Evolutionary conservation across 2,329 filamentous ascomycete genomes (phyloP), one percentile per base, ranked within the genome.

Genomic region (Geosmithia flava): DNA sequence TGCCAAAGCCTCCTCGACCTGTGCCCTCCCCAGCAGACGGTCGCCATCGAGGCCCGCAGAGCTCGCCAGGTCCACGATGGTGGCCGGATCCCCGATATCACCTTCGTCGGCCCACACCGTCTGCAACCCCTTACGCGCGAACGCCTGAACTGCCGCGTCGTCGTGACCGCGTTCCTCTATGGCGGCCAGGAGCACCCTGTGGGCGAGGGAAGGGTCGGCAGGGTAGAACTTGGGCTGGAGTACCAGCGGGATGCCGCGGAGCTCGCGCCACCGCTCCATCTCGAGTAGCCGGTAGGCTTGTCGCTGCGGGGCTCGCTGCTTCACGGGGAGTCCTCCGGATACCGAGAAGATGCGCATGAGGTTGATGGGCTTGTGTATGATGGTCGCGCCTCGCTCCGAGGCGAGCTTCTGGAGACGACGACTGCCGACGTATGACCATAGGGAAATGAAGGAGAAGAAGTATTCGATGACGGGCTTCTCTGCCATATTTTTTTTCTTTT

Each of bases 391-490:
- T 45, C 53, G 51, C 7, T 57, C 41, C 10, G 50, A 42, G 15
- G 53, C 56, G 3, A 60, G 51, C 16, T 46, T 44, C 17, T 54
- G 53, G 15, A 61, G 51, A 16, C 53, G 57, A 2, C 52, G 54
- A 42, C 59, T 61, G 44, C 58, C 59, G 45, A 61, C 53, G 47
- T 54, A 48, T 20, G 59, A 60, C 58, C 58, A 60, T 17, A 60
- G 53, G 1, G 59, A 61, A 40, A 61, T 56, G 52, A 60, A 60
- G 33, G 58, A 60, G 49, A 61, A 61, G 46, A 59, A 60, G 48
- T 55, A 56, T 19, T 55, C 53, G 16, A 56, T 55, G 7, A 56
- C 52, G 15, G 54, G 53, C 29, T 30, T 30, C 11, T 30, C 29
- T 30, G 29, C 29, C 29, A 30, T 30, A 6, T 30, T 30, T n/a